Evolutionary conservation across 2,329 filamentous ascomycete species (phyloP).

Genomic region (Colletotrichum musae): DNA sequence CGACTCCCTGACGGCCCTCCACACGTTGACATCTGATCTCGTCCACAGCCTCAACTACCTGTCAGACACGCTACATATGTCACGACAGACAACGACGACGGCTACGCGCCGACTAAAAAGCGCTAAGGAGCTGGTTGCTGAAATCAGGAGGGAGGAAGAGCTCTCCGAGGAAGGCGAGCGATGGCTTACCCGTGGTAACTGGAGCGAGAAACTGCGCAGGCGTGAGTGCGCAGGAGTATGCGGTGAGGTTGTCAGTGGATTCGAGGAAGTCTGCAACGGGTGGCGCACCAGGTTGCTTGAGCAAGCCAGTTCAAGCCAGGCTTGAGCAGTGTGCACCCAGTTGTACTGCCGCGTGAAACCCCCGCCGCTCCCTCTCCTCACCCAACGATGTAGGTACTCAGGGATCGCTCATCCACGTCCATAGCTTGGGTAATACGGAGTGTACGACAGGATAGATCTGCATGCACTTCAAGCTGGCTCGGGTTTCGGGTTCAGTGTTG

Average conservation of each 20-base stretch:
- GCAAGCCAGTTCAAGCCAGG: slow-evolving; percentile 67
- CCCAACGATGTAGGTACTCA: background rate
- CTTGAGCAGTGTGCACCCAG: slow-evolving; percentile 44
- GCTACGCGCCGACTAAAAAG: slow-evolving; percentile 85
- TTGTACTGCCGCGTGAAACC: background rate
- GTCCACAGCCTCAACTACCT: slow-evolving; percentile 87
- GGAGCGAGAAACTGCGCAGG: slow-evolving; percentile 81
- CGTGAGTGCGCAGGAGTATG: slow-evolving; percentile 89
- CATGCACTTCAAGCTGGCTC: background rate
- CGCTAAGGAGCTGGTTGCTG: slow-evolving; percentile 87
- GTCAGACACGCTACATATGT: slow-evolving; percentile 94
- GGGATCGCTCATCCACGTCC: background rate
- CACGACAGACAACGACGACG: slow-evolving; percentile 86
- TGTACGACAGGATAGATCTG: slow-evolving; percentile 4
- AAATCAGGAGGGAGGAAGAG: slow-evolving; percentile 88
- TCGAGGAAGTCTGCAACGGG: slow-evolving; percentile 89
- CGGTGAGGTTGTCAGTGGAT: slow-evolving; percentile 89
- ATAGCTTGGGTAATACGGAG: slow-evolving; percentile 8
- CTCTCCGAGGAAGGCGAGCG: slow-evolving; percentile 84
- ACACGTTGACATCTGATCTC: slow-evolving; percentile 79
- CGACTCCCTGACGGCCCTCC: slow-evolving; percentile 77
- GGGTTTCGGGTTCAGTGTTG: background rate
- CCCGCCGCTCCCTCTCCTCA: background rate
- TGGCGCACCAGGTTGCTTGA: slow-evolving; percentile 85
- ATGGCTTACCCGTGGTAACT: slow-evolving; percentile 87